Evolutionary conservation across 1,284 basidiomycete genomes (phyloP).

Genomic region (Peniophora sp.): DNA sequence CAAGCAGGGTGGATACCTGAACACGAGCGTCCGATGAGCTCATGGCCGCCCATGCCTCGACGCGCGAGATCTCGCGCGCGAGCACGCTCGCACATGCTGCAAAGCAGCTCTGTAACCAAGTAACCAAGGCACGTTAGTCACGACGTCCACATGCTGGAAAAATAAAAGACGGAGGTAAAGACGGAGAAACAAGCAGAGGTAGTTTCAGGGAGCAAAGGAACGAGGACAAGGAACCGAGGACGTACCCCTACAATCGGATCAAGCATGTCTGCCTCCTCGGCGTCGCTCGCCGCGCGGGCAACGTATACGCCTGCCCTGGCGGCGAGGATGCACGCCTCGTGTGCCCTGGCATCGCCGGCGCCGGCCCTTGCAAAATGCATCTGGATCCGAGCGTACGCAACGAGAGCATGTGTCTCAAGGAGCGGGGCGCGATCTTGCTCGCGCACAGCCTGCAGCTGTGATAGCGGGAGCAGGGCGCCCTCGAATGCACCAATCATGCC

Average conservation of each 20-base stretch:
- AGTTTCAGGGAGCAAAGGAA: not conserved
- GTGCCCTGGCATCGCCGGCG: conserved; percentile 48
- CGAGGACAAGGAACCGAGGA: conserved; percentile 16
- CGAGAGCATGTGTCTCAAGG: conserved; percentile 55
- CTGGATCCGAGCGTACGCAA: conserved; percentile 59
- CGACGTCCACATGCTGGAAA: conserved; percentile 7
- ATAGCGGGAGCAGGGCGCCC: conserved; percentile 52
- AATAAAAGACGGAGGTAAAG: not conserved
- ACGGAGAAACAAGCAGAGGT: not conserved
- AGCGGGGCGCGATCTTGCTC: conserved; percentile 53
- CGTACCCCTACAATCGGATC: conserved; percentile 70
- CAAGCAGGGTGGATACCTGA: conserved; percentile 53
- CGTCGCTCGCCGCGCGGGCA: conserved; percentile 50
- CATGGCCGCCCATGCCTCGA: conserved; percentile 53
- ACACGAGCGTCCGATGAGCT: conserved; percentile 47
- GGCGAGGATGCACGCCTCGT: conserved; percentile 57
- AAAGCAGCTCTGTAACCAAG: conserved; percentile 43
- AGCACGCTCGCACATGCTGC: conserved; percentile 57
- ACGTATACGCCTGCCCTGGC: conserved; percentile 50
- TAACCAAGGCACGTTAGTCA: conserved; percentile 23
- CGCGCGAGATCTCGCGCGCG: conserved; percentile 50
- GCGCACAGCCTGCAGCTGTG: conserved; percentile 50
- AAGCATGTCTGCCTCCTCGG: conserved; percentile 53
- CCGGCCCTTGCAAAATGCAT: conserved; percentile 53
- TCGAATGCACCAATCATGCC: conserved; percentile 54